Evolutionary conservation across 208 protist genomes (phyloP).

Genomic region (Leptomonas pyrrhocoris): DNA sequence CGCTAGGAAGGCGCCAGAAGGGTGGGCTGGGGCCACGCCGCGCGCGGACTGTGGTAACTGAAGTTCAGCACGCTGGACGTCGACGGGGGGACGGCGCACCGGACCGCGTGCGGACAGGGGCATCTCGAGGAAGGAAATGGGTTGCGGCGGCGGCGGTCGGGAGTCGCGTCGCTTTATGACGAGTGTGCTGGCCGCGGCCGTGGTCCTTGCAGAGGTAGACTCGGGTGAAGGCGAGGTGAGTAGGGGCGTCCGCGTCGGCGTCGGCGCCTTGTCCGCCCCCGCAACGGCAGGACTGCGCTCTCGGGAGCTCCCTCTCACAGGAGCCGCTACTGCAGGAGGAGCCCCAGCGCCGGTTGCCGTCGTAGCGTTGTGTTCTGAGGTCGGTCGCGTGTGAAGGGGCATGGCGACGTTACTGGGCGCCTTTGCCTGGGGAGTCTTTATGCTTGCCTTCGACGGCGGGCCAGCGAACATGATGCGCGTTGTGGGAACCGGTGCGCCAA

Average conservation of each 20-base stretch:
- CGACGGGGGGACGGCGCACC: not conserved
- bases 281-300: not conserved
- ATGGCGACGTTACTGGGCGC: constrained; percentile 8
- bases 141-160: constrained; percentile 1
- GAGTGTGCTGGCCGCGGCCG: not conserved
- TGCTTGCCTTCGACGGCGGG: not conserved
- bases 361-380: not conserved
- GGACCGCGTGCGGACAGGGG: constrained; percentile 14
- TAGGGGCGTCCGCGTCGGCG: not conserved
- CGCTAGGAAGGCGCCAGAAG: not conserved
- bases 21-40: not conserved
- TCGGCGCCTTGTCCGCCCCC: not conserved
- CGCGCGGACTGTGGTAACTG: constrained; percentile 26
- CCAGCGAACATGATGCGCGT: constrained; percentile 16
- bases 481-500: not conserved
- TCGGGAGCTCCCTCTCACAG: not conserved
- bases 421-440: constrained; percentile 25
- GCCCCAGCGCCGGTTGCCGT: not conserved
- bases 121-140: not conserved
- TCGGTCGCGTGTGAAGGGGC: not conserved
- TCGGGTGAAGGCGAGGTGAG: not conserved
- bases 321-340: not conserved
- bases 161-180: constrained; percentile 25
- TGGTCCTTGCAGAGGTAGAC: not conserved
- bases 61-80: not conserved